A percentile compares a stretch with the other conserved stretches of the same genome.
These are phyloP conservation scores for Oxyria digyna DNA, from an alignment of 148 eudicot species.

Conservation along the genomic window DNA sequence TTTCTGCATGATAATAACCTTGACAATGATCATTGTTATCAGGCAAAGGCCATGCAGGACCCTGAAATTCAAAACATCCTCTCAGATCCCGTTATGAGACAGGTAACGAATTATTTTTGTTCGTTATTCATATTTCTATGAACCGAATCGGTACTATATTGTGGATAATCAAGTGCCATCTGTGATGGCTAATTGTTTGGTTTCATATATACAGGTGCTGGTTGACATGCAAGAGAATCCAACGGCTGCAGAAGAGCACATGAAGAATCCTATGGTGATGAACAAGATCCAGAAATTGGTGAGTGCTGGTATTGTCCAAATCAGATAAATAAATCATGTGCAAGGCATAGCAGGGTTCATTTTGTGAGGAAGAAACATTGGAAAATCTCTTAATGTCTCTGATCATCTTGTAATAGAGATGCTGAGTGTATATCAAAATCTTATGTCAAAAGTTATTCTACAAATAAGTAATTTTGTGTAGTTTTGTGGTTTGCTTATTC, in stretches of 20 bases:
- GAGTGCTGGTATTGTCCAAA: slow-evolving; percentile 84
- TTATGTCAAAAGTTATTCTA: not conserved
- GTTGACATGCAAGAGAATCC: slow-evolving; percentile 84
- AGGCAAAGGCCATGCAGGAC: slow-evolving; percentile 98
- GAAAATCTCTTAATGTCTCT: not conserved
- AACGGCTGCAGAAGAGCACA: slow-evolving; percentile 82
- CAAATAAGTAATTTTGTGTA: not conserved
- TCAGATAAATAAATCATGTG: slow-evolving; percentile 16
- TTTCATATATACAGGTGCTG: slow-evolving; percentile 39
- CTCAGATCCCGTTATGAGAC: slow-evolving; percentile 95
- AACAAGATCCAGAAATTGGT: slow-evolving; percentile 80
- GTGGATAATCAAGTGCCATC: too few relatives aligned
- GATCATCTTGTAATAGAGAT: not conserved
- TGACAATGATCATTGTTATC: not conserved
- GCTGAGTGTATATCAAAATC: not conserved
- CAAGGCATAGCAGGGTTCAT: not conserved
- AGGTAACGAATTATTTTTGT: slow-evolving; percentile 27
- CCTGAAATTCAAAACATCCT: slow-evolving; percentile 92
- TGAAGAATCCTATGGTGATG: slow-evolving; percentile 80
- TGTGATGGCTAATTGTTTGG: not conserved
- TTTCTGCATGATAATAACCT: not conserved
- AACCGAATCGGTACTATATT: not conserved
- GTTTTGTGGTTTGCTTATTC: not conserved
- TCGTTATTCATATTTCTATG: not conserved
- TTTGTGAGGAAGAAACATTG: not conserved